Base-by-base conservation (phyloP, 2,329 filamentous ascomycete species). In the Phoma sp. region DNA sequence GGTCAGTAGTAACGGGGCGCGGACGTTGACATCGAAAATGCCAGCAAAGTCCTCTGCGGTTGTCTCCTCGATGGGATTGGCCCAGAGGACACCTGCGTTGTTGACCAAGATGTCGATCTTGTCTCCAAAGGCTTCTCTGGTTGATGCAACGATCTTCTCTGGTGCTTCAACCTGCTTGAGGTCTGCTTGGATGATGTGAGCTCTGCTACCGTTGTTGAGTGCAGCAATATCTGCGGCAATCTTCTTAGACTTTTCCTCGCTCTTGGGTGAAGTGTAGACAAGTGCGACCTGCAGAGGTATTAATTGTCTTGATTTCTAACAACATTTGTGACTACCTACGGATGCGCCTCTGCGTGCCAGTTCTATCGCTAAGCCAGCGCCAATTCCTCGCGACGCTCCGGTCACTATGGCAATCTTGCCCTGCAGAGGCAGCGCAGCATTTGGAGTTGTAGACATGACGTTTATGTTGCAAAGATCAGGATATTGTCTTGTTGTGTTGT, bases 21-120 rank as follows among this genome's bases (percentile, higher is more conserved):
- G 79, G 2, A 85, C 79, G 65, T 88, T 87, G 59, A 85, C 72
- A 57, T 84, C 71, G 66, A 82, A 86, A n/a, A 85, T 77, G 13
- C 70, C 62, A 18, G 80, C 76, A 62, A 82, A 86, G 66, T 84
- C 80, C 1, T 79, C 77, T 2, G 77, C 56, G 1, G 77, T 80
- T 27, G 61, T 69, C 11, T 69, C 70, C n/a, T 58, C 58, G 32
- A 71, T 63, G 2, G 65, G 32, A 22, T 59, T 72, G 38, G 61
- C 57, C 36, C 65, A 61, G 7, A 69, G 59, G 1, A 71, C 66
- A 0, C 68, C 75, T 5, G 75, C 77, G 54, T 79, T 78, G 61
- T 79, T 79, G 38, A 79, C 69, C 2, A 78, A 61, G 29, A 79
- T 78, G 57, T 79, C 76, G 50, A 79, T 76, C 18, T 68, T 57